A percentile compares a stretch with the other conserved stretches of the same genome.
Evolutionary conservation across 768 basidiomycete genomes (phyloP).

Genomic region (Phanerodontia chrysosporium): DNA sequence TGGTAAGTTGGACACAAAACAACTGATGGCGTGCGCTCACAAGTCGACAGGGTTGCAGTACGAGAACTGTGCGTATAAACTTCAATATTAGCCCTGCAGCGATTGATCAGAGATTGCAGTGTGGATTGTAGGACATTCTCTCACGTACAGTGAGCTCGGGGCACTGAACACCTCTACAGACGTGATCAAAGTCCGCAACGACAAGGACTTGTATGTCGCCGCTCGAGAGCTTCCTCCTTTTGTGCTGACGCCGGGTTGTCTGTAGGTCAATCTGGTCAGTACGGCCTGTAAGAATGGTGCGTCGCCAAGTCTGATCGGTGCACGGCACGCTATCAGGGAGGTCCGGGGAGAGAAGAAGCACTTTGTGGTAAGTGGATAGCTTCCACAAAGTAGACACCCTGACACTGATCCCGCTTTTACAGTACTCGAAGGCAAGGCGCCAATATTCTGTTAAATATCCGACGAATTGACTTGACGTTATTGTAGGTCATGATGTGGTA

Average conservation of each 20-base stretch:
- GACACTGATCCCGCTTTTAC: neutral
- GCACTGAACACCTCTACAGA: conserved; percentile 32
- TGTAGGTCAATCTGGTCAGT: conserved; percentile 77
- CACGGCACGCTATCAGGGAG: conserved; percentile 56
- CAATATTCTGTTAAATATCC: neutral
- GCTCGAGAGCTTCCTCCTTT: neutral
- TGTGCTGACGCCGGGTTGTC: conserved; percentile 1
- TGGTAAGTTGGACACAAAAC: conserved; percentile 37
- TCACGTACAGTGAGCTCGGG: neutral
- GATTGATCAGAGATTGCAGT: conserved; percentile 31
- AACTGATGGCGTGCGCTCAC: no score
- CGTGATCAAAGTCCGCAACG: conserved; percentile 67
- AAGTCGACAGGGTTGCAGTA: conserved; percentile 65
- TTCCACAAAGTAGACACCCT: neutral
- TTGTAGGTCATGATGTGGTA: conserved; percentile 86
- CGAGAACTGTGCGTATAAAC: conserved; percentile 62
- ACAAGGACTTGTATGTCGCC: conserved; percentile 71
- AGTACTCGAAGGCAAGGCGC: conserved; percentile 74
- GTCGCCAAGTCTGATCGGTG: neutral
- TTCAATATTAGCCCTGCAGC: neutral
- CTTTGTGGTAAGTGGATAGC: conserved; percentile 59
- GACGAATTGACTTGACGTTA: conserved; percentile 1
- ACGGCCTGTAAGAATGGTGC: conserved; percentile 15
- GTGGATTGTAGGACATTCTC: conserved; percentile 59
- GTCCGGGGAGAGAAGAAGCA: conserved; percentile 82